phyloP scores from a whole-genome alignment of 139 green algal species.

The Pseudopediastrum boryanum region DNA sequence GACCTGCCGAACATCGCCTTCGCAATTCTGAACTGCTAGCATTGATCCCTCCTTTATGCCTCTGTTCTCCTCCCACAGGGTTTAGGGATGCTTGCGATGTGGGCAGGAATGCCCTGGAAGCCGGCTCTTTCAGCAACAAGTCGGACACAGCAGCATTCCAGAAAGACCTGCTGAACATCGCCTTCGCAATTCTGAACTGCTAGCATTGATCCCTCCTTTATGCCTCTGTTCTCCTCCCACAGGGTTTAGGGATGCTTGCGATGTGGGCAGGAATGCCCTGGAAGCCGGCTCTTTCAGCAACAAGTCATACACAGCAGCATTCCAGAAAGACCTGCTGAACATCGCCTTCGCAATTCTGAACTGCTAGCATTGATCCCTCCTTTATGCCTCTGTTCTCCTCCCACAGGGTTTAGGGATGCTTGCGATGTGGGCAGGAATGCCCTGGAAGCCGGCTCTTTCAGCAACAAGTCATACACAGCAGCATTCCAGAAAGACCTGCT shows the following conservation, averaged over 20 bases:
- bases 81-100: conserved; percentile 77
- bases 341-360: conserved; percentile 95
- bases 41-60: too few species aligned
- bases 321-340: conserved; percentile 59
- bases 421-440: too few species aligned
- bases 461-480: too few species aligned
- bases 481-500: too few species aligned
- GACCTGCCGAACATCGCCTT: too few species aligned
- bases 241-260: conserved; percentile 86
- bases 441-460: too few species aligned
- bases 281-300: conserved; percentile 60
- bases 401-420: neutral
- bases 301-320: conserved; percentile 21
- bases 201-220: too few species aligned
- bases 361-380: too few species aligned
- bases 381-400: too few species aligned
- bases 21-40: too few species aligned
- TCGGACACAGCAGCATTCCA: conserved; percentile 31
- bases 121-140: conserved; percentile 55
- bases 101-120: conserved; percentile 53
- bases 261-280: conserved; percentile 48
- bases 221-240: too few species aligned
- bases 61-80: too few species aligned
- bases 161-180: conserved; percentile 79
- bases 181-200: conserved; percentile 91